Conservation (phyloP, 1,284 basidiomycete species). For the Leccinum brunneo-olivaceum region DNA sequence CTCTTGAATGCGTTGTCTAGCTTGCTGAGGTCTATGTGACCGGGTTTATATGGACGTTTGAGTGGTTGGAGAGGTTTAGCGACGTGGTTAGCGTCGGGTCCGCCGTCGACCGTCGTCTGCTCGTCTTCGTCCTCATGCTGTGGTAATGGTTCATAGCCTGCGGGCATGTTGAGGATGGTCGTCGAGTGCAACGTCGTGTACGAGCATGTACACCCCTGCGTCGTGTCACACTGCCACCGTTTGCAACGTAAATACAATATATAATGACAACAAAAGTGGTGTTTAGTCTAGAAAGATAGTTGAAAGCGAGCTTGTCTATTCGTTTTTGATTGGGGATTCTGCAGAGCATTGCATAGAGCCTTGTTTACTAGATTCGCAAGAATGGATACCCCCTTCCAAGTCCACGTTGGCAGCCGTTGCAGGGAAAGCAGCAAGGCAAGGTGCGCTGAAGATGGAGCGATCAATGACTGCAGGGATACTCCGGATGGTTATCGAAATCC, state of each 20-base stretch:
- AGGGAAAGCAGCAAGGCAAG: slow-evolving; percentile 27
- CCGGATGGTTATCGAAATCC: slow-evolving; percentile 37
- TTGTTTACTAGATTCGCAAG: slow-evolving; percentile 1
- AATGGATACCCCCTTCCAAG: slow-evolving; percentile 6
- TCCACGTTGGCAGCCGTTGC: slow-evolving; percentile 4
- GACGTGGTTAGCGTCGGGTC: slow-evolving; percentile 28
- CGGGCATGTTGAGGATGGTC: slow-evolving; percentile 39
- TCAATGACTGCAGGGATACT: slow-evolving; percentile 38
- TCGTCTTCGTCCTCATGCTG: slow-evolving; percentile 58
- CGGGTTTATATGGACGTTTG: slow-evolving; percentile 46
- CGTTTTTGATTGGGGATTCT: background rate
- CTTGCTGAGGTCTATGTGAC: slow-evolving; percentile 69
- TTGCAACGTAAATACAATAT: slow-evolving; percentile 7
- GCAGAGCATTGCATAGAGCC: background rate
- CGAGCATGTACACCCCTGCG: no score
- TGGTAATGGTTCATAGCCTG: slow-evolving; percentile 62
- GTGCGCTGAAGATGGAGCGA: slow-evolving; percentile 40
- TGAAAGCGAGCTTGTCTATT: background rate
- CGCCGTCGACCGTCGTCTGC: slow-evolving; percentile 37
- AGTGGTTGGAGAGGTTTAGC: slow-evolving; percentile 33
- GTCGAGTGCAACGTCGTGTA: slow-evolving; percentile 16
- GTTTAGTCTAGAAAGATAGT: no score
- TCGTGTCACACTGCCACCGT: slow-evolving; percentile 22
- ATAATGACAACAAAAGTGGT: no score
- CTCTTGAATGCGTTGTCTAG: slow-evolving; percentile 78